phyloP scores from a whole-genome alignment of 805 yeast genomes.

The Barnettozyma sucrosica region DNA sequence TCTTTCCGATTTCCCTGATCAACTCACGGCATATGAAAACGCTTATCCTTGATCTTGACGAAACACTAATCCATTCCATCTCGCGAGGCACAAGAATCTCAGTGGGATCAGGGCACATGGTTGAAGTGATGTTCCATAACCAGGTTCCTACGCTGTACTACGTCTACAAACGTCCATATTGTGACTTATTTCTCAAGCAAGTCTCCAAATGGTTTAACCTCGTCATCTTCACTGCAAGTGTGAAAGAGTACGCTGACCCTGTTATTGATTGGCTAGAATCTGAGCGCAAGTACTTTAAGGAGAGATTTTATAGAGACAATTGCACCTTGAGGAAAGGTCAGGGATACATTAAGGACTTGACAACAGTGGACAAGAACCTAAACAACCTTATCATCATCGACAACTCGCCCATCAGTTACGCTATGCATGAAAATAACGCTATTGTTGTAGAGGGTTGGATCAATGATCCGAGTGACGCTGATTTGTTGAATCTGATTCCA shows the following conservation, averaged over 20 bases:
- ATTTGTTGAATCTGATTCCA: slow-evolving; percentile 76
- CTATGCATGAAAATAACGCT: slow-evolving; percentile 80
- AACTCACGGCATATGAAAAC: slow-evolving; percentile 47
- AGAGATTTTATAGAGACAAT: slow-evolving; percentile 70
- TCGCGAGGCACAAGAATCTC: slow-evolving; percentile 47
- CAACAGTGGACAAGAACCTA: slow-evolving; percentile 45
- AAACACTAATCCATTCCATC: slow-evolving; percentile 87
- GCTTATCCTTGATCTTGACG: slow-evolving; percentile 85
- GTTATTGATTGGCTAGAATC: slow-evolving; percentile 87
- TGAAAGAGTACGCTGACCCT: slow-evolving; percentile 94
- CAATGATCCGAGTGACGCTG: slow-evolving; percentile 88
- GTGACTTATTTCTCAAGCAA: slow-evolving; percentile 74
- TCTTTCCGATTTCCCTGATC: slow-evolving; percentile 39
- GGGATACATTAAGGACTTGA: slow-evolving; percentile 79
- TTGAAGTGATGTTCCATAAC: slow-evolving; percentile 69
- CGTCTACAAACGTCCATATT: slow-evolving; percentile 87
- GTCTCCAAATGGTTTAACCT: slow-evolving; percentile 84
- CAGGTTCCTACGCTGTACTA: slow-evolving; percentile 76
- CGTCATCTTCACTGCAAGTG: slow-evolving; percentile 91
- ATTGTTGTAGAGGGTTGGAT: slow-evolving; percentile 97
- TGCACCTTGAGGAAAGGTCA: slow-evolving; percentile 74
- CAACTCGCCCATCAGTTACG: slow-evolving; percentile 88
- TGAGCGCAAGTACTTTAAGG: slow-evolving; percentile 46
- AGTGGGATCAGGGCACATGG: slow-evolving; percentile 49
- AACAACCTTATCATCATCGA: slow-evolving; percentile 74